Conservation (phyloP, 2,329 filamentous ascomycete genomes). For the Sarocladium brachiariae region DNA sequence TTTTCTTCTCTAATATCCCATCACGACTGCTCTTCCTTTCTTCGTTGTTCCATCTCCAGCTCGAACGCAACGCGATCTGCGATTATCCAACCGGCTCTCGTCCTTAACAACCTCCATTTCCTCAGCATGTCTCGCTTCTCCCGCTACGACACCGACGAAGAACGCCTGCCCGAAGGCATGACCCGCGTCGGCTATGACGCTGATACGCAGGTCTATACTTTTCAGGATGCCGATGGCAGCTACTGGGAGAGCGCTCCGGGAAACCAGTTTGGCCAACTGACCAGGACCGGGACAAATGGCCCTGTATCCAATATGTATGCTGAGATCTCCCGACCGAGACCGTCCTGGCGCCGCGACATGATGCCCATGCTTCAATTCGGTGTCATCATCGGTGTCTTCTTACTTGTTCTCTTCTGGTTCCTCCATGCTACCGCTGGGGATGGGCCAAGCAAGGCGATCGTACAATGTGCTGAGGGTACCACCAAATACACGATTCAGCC, state of each 20-base stretch:
- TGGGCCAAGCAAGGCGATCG: slow-evolving; percentile 3
- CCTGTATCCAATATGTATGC: slow-evolving; percentile 25
- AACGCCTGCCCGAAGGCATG: slow-evolving; percentile 50
- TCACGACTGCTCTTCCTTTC: too few species aligned
- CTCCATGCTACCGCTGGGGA: slow-evolving; percentile 20
- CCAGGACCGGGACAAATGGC: slow-evolving; percentile 28
- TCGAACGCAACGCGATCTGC: too few species aligned
- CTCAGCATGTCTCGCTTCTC: slow-evolving; percentile 34
- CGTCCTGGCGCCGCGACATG: slow-evolving; percentile 45
- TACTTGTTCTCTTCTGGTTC: slow-evolving; percentile 45
- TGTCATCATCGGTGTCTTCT: slow-evolving; percentile 42
- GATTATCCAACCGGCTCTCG: slow-evolving; percentile 13
- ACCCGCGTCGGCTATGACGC: slow-evolving; percentile 49
- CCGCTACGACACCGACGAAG: slow-evolving; percentile 38
- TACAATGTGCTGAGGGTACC: slow-evolving; percentile 22
- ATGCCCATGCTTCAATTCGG: slow-evolving; percentile 53
- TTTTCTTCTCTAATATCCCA: too few species aligned
- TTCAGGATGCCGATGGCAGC: slow-evolving; percentile 39
- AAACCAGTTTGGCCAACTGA: slow-evolving; percentile 40
- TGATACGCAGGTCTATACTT: slow-evolving; percentile 46
- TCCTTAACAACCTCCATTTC: not conserved
- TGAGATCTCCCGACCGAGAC: slow-evolving; percentile 14
- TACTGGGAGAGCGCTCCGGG: slow-evolving; percentile 45
- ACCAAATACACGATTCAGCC: slow-evolving; percentile 32
- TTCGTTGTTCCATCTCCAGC: too few species aligned